A percentile compares a stretch with the other conserved stretches of the same genome.
Conservation (phyloP, 75 land plant species). For the Pinus taeda region DNA sequence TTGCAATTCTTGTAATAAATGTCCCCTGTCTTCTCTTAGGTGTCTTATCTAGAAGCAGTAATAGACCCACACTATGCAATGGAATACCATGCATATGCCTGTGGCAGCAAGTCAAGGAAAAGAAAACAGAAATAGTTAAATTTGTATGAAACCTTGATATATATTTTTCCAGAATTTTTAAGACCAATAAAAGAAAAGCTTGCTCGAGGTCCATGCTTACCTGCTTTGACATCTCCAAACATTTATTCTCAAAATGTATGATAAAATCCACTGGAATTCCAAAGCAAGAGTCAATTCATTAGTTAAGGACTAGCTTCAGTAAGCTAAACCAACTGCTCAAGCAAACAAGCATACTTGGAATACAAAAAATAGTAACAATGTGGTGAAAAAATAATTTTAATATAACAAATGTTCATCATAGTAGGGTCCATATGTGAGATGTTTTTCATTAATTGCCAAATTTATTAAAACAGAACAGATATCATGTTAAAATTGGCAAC, state of each 20-base stretch:
- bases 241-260: slow-evolving; percentile 3
- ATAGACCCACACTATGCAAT: background rate
- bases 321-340: no score
- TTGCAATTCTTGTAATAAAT: background rate
- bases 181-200: background rate
- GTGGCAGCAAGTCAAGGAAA: background rate
- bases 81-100: background rate
- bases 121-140: background rate
- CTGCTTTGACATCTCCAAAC: slow-evolving; percentile 3
- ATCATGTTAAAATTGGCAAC: no score
- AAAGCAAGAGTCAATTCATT: background rate
- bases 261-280: slow-evolving; percentile 7
- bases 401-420: background rate
- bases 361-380: background rate
- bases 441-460: background rate
- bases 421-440: background rate
- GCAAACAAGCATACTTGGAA: background rate
- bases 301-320: no score
- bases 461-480: background rate
- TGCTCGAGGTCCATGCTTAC: background rate
- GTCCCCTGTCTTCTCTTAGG: background rate
- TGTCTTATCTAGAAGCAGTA: slow-evolving; percentile 5
- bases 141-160: background rate
- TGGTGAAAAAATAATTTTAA: background rate
- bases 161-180: background rate